These are phyloP conservation scores for Maudiozyma pseudohumilis DNA, from an alignment of 805 yeast species.

Conservation along the genomic window DNA sequence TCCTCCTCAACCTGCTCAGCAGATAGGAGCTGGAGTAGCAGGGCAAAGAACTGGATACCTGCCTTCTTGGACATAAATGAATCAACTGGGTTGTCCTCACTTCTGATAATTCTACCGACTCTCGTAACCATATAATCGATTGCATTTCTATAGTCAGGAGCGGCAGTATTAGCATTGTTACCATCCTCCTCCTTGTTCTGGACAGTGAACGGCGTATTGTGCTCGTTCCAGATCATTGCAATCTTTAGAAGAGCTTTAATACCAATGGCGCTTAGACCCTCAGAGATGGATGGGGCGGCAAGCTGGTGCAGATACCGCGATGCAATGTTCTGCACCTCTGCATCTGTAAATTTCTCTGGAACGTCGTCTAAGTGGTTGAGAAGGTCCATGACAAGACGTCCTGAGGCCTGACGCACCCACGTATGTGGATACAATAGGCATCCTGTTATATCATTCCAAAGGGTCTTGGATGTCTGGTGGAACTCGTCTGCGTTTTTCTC, in stretches of 20 bases:
- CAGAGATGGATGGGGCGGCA: constrained; percentile 65
- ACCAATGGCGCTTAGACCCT: constrained; percentile 50
- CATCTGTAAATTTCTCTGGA: constrained; percentile 29
- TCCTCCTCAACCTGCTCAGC: constrained; percentile 33
- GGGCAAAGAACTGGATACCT: constrained; percentile 60
- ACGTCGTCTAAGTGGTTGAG: constrained; percentile 33
- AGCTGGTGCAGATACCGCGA: constrained; percentile 66
- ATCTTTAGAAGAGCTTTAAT: constrained; percentile 58
- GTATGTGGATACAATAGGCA: constrained; percentile 76
- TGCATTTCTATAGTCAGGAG: constrained; percentile 21
- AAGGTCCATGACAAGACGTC: constrained; percentile 47
- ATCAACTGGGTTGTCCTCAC: constrained; percentile 48
- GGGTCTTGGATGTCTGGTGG: constrained; percentile 22
- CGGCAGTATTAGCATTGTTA: constrained; percentile 15
- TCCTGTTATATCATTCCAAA: constrained; percentile 46
- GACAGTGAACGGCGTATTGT: constrained; percentile 30
- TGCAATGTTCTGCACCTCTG: constrained; percentile 57
- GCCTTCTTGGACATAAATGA: constrained; percentile 53
- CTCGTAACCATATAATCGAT: constrained; percentile 41
- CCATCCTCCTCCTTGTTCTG: constrained; percentile 19
- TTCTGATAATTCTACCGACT: constrained; percentile 52
- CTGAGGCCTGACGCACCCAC: constrained; percentile 71
- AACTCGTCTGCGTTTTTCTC: constrained; percentile 30
- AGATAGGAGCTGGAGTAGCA: constrained; percentile 43
- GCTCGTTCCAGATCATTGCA: constrained; percentile 50